phyloP scores from a whole-genome alignment of 2,329 filamentous ascomycete species.

The Ophiostoma himal-ulmi region DNA sequence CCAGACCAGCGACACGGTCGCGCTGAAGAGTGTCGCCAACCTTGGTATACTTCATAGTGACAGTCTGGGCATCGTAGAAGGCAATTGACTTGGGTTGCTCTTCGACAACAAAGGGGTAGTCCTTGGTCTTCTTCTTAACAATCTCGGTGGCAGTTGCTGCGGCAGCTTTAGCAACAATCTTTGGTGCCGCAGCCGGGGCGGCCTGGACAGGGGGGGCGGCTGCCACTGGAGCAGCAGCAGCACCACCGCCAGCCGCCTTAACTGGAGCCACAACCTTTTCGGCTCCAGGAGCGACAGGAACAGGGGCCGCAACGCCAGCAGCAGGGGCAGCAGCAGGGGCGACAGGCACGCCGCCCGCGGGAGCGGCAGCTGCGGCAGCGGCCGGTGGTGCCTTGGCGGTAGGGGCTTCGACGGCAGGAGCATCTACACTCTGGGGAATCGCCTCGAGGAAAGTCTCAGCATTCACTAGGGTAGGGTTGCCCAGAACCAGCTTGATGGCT shows the following conservation, averaged over 20 bases:
- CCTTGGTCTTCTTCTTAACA: constrained; percentile 23
- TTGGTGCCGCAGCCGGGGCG: constrained; percentile 7
- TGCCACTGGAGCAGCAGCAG: not conserved
- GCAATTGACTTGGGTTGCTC: constrained; percentile 62
- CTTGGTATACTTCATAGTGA: constrained; percentile 61
- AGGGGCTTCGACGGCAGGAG: constrained; percentile 4
- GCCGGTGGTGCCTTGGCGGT: constrained; percentile 11
- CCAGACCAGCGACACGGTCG: constrained; percentile 55
- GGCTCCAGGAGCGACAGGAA: not conserved
- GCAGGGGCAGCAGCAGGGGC: not conserved
- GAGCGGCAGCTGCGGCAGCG: not conserved
- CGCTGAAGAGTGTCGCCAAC: constrained; percentile 58
- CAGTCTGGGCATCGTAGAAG: constrained; percentile 61
- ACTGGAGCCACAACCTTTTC: constrained; percentile 1
- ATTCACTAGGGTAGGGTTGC: constrained; percentile 48
- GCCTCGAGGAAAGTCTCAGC: constrained; percentile 60
- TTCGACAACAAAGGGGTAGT: constrained; percentile 60
- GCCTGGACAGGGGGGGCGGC: not conserved
- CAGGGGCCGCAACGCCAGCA: not conserved
- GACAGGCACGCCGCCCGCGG: constrained; percentile 14
- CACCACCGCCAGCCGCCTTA: not conserved
- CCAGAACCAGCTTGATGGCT: constrained; percentile 56
- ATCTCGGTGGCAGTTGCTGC: not conserved
- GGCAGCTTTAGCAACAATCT: not conserved
- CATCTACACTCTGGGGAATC: constrained; percentile 35